phyloP scores from a whole-genome alignment of 2,329 filamentous ascomycete genomes.

The Fusarium zealandicum region DNA sequence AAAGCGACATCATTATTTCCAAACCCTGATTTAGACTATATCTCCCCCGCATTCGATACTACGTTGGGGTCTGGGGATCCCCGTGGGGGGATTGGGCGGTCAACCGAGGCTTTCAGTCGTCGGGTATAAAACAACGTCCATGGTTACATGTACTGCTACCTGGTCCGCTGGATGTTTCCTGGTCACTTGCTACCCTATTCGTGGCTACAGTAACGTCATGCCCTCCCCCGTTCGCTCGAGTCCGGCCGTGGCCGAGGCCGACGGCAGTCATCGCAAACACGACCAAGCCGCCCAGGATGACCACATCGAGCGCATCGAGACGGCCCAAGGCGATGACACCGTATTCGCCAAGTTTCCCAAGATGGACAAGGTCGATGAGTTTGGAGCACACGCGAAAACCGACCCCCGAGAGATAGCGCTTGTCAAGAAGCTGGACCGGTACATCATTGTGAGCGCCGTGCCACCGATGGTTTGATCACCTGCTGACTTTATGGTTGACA shows the following conservation, averaged over 20 bases:
- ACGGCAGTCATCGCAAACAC: too few relatives aligned
- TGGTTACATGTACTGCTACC: too few relatives aligned
- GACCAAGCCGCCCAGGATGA: background rate
- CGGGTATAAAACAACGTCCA: too few relatives aligned
- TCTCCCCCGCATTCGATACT: too few relatives aligned
- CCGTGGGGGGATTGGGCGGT: background rate
- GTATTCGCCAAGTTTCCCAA: constrained; percentile 25
- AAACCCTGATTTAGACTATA: too few relatives aligned
- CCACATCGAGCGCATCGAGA: constrained; percentile 26
- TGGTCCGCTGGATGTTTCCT: too few relatives aligned
- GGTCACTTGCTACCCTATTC: too few relatives aligned
- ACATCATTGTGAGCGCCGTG: constrained; percentile 15
- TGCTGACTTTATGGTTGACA: background rate
- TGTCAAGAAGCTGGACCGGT: constrained; percentile 31
- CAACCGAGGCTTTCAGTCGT: background rate
- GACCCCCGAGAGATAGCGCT: constrained; percentile 32
- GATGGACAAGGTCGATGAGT: constrained; percentile 34
- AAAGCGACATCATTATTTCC: too few relatives aligned
- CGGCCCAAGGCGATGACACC: constrained; percentile 12
- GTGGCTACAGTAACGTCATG: background rate
- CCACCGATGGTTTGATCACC: background rate
- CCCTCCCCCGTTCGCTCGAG: background rate
- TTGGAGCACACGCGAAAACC: constrained; percentile 32
- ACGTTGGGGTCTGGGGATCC: too few relatives aligned
- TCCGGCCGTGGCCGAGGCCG: background rate